Base-by-base conservation (phyloP, 176 grass and related monocot genomes). In the Eragrostis curvula region DNA sequence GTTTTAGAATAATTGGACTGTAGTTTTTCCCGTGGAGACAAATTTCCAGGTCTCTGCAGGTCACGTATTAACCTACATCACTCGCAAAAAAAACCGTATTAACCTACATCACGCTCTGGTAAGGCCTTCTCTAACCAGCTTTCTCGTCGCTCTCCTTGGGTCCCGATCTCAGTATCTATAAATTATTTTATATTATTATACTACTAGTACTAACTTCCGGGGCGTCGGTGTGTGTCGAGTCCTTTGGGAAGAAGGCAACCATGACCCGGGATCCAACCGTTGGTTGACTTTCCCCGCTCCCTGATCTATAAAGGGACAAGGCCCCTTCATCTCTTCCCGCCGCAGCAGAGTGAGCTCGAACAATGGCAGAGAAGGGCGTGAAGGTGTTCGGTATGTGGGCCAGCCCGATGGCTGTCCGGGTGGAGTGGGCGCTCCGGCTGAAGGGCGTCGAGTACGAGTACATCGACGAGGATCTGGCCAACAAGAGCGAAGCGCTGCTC, bases 381-480 rank as follows among this genome's bases (percentile, higher is more conserved):
- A 87, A 82, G 49, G 71, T 93, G 71, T 89, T 93, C 1, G 87
- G 84, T 20, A 89, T 79, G 91, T 90, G 84, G 91, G 84, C 77
- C 8, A 93, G 91, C 84, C 87, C 87, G 20, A 78, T 87, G 25
- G 50, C 2, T 8, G 60, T 74, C 63, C 74, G 91, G 24, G 76
- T 81, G 59, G 91, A 93, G 79, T 87, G 76, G 91, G 91, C 87
- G 32, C 87, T 93, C 73, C 81, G 74, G 77, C 91, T 93, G 5
- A 93, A 89, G 71, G 87, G 87, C 51, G 79, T 89, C 23, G 66
- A n/a, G 66, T 89, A 89, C 81, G 84, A 93, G 87, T 87, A 93
- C 66, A 9, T 89, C 77, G 75, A 89, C 44, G 84, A 93, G 87
- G 91, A 89, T 77, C 41, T 89, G 17, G 47, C 12, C 66, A 87